Evolutionary conservation across 2,329 filamentous ascomycete species (phyloP), one percentile per base, ranked within the genome.

Genomic region (Rhinocladiella mackenziei): DNA sequence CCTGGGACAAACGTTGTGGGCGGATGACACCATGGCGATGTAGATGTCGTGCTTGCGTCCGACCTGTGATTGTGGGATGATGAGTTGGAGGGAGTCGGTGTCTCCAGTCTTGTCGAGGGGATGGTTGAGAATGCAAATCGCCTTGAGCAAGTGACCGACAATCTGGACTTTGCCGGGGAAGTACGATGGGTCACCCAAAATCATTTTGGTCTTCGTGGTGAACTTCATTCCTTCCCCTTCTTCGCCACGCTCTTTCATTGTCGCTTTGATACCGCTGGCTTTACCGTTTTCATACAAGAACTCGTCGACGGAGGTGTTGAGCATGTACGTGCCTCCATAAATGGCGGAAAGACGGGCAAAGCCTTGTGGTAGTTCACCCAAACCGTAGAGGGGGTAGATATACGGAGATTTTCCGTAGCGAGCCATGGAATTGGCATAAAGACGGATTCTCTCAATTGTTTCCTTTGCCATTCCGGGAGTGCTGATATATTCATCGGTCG

Each of bases 271-370:
- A 45, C 92, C 92, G 11, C 81, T 77, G n/a, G 91, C 86, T 76
- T 94, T 95, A 63, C 77, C 80, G 43, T 75, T 80, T 47, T 94
- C 87, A 64, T 92, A 94, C 50, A 85, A 68, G 56, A 98, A 73
- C 74, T 98, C 92, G 54, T 97, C 86, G 43, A 98, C 78, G 57
- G 82, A 81, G 58, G 92, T 94, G 76, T 97, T 97, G 62, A 98
- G 83, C 89, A 98, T 98, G 73, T 98, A 98, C 38, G 92, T 98
- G 58, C 92, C 92, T 55, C 92, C 92, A 65, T 98, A 97, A 70
- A 98, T 97, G 66, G 92, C 92, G 29, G 89, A 96, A 42, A 98
- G 80, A 67, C 92, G 89, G 53, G 92, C 92, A 62, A 98, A 98
- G 48, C 91, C 91, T 71, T 98, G 92, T 25, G 92, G 94, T 44